Percentiles rank a stretch among this genome's conserved stretches.
These are phyloP conservation scores for Furcasterigmium furcatum DNA, from an alignment of 2,329 filamentous ascomycete genomes.

Conservation along the genomic window DNA sequence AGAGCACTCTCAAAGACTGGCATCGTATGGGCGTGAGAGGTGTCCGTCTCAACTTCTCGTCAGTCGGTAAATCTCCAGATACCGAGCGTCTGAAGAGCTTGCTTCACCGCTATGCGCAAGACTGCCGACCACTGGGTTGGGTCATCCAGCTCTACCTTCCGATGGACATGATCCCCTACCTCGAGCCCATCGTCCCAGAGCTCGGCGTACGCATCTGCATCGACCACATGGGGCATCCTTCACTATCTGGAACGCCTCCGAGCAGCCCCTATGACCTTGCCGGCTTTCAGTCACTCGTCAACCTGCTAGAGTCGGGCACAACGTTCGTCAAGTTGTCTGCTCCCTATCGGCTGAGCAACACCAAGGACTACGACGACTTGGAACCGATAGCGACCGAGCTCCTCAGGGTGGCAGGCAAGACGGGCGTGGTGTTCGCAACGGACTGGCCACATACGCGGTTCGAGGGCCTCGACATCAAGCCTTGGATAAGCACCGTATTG, in stretches of 20 bases:
- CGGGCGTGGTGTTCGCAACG: slow-evolving; percentile 52
- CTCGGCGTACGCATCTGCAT: slow-evolving; percentile 52
- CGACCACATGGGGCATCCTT: slow-evolving; percentile 56
- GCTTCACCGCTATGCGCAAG: slow-evolving; percentile 44
- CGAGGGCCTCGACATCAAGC: slow-evolving; percentile 50
- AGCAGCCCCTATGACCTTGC: slow-evolving; percentile 39
- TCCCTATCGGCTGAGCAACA: slow-evolving; percentile 50
- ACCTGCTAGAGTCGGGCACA: slow-evolving; percentile 39
- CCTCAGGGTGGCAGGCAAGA: slow-evolving; percentile 35
- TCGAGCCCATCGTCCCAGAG: slow-evolving; percentile 44
- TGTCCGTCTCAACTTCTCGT: slow-evolving; percentile 57
- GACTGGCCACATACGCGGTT: slow-evolving; percentile 65
- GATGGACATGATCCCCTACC: slow-evolving; percentile 42
- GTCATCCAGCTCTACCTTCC: slow-evolving; percentile 56
- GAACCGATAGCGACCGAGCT: slow-evolving; percentile 47
- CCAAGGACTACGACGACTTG: slow-evolving; percentile 38
- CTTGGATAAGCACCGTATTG: slow-evolving; percentile 51
- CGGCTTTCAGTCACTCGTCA: slow-evolving; percentile 46
- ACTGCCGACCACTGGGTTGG: slow-evolving; percentile 49
- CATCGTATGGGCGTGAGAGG: slow-evolving; percentile 55
- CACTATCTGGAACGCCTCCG: slow-evolving; percentile 21
- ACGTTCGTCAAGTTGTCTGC: slow-evolving; percentile 59
- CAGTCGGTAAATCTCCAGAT: slow-evolving; percentile 38
- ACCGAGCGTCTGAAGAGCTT: slow-evolving; percentile 34
- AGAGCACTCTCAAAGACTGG: slow-evolving; percentile 44